phyloP scores from a whole-genome alignment of 2,329 filamentous ascomycete genomes.

The Berkeleyomyces rouxiae region DNA sequence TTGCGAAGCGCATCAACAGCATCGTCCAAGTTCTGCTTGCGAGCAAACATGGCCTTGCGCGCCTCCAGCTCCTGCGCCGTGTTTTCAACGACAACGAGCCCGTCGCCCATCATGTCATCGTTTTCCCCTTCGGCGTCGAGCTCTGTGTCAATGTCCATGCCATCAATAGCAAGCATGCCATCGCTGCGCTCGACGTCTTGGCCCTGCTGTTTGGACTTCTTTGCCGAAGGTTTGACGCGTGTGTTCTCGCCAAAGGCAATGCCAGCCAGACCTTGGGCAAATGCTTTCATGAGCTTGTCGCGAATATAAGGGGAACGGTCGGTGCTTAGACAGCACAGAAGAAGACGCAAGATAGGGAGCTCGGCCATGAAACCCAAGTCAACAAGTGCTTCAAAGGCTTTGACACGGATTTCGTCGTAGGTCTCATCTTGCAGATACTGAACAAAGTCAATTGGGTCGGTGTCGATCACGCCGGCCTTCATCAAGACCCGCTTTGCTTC shows the following conservation, averaged over 20 bases:
- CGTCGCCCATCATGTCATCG: slow-evolving; percentile 14
- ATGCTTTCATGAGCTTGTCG: slow-evolving; percentile 39
- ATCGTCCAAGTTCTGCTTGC: slow-evolving; percentile 44
- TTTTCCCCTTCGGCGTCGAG: slow-evolving; percentile 19
- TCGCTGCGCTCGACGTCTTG: slow-evolving; percentile 6
- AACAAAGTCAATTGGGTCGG: slow-evolving; percentile 37
- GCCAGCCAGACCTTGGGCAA: slow-evolving; percentile 42
- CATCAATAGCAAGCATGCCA: slow-evolving; percentile 10
- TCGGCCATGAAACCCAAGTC: slow-evolving; percentile 45
- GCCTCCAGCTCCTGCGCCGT: slow-evolving; percentile 35
- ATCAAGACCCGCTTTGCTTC: slow-evolving; percentile 45
- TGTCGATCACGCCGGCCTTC: slow-evolving; percentile 44
- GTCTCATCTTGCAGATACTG: slow-evolving; percentile 51
- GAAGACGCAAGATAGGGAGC: slow-evolving; percentile 35
- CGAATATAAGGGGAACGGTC: slow-evolving; percentile 49
- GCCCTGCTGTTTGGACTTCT: neutral
- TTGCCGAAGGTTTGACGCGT: slow-evolving; percentile 5
- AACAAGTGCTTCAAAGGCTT: slow-evolving; percentile 46
- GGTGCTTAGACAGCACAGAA: slow-evolving; percentile 41
- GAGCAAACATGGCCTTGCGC: slow-evolving; percentile 43
- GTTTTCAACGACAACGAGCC: slow-evolving; percentile 27
- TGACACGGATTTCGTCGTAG: slow-evolving; percentile 45
- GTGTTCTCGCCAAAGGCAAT: slow-evolving; percentile 43
- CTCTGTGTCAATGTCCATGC: slow-evolving; percentile 17
- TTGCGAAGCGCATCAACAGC: slow-evolving; percentile 30